Conservation (phyloP, 371 early-diverging fungal species). For the Lichtheimia corymbifera region DNA sequence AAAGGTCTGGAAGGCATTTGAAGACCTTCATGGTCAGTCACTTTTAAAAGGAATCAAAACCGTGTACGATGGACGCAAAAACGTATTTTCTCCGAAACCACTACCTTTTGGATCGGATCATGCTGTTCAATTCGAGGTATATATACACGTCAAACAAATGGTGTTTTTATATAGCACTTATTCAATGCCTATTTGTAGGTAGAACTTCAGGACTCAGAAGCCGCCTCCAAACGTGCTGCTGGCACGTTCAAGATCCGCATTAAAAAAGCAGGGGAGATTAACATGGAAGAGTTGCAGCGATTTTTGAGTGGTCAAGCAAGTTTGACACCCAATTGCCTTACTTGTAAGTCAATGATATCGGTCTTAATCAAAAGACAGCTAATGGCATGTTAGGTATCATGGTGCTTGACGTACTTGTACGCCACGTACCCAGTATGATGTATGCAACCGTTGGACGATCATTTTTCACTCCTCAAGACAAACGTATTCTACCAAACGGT, state of each 20-base stretch:
- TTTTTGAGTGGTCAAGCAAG: slow-evolving; percentile 44
- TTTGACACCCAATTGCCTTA: slow-evolving; percentile 40
- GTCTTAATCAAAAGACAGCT: background rate
- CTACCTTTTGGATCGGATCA: slow-evolving; percentile 34
- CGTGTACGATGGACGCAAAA: slow-evolving; percentile 56
- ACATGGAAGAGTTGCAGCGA: slow-evolving; percentile 52
- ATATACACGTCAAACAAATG: background rate
- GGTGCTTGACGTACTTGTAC: slow-evolving; percentile 83
- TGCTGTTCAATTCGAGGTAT: slow-evolving; percentile 41
- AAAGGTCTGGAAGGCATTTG: slow-evolving; percentile 47
- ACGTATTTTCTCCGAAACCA: slow-evolving; percentile 40
- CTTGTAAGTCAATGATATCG: slow-evolving; percentile 27
- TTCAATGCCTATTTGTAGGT: slow-evolving; percentile 25
- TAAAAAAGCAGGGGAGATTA: slow-evolving; percentile 57
- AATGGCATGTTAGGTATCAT: slow-evolving; percentile 56
- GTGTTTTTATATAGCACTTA: background rate
- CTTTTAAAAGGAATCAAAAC: slow-evolving; percentile 30
- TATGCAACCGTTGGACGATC: slow-evolving; percentile 85
- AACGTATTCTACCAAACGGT: slow-evolving; percentile 70
- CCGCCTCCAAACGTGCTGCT: slow-evolving; percentile 15
- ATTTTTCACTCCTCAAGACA: slow-evolving; percentile 80
- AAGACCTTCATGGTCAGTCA: slow-evolving; percentile 23
- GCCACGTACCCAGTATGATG: slow-evolving; percentile 73
- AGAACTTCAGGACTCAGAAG: slow-evolving; percentile 35
- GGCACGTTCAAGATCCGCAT: slow-evolving; percentile 52